Base-by-base conservation (phyloP, 352 stramenopile species). In the Pythium aquatile region DNA sequence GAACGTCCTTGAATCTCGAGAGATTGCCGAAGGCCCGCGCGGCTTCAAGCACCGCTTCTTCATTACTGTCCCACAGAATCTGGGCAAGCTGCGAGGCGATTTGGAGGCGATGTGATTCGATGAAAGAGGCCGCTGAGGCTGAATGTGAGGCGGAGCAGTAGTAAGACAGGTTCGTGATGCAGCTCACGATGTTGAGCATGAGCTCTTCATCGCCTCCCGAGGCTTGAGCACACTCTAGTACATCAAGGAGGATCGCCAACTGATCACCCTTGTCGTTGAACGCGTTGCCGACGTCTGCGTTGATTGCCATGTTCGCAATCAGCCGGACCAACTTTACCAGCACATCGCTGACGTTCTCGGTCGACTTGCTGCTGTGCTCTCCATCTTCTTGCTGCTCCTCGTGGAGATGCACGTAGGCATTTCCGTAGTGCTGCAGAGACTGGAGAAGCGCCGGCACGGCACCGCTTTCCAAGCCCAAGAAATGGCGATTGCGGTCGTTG, bases 161-260 rank as follows among this genome's bases (percentile, higher is more conserved):
- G 69, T 91, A 97, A 2, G 83, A 95, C n/a, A 96, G 63, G 53
- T 97, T 96, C 9, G 89, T 96, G 67, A 96, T 71, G 32, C 83
- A 91, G 63, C 85, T 94, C 9, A 96, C 85, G 4, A 91, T 75
- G 52, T 97, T 96, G 49, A 97, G 77, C 76, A 91, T 85, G 30
- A 97, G 81, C 55, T 97, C 88, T 74, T 97, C 87, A 47, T 93
- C 70, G 13, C 55, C 62, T 11, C 33, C 48, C 5, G 48, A 47
- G 33, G 79, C 33, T 39, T 53, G 70, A 14, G 76, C 59, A 14
- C 67, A 48, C 40, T 81, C 69, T 30, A 94, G 64, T 10, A 88
- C 64, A 5, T 78, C 71, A 3, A 91, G 52, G 11, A 92, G 46
- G 0, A 70, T 46, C 8, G 65, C 62, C 17, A 95, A 55, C 0